phyloP scores from a whole-genome alignment of 1,284 basidiomycete species.

The Cutaneotrichosporon sp. region DNA sequence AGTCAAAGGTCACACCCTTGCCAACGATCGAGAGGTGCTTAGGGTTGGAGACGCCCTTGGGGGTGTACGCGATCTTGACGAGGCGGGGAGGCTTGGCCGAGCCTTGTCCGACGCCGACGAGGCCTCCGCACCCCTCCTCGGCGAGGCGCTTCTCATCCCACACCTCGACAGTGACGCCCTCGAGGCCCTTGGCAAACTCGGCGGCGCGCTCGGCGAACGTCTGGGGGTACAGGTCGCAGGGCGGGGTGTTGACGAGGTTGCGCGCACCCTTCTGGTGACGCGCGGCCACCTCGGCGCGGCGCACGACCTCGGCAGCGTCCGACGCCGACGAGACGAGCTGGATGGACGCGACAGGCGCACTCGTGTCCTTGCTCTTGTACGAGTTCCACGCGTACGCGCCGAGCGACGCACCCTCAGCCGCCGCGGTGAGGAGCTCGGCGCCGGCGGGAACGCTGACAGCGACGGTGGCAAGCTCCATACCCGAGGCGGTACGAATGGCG shows the following conservation, averaged over 20 bases:
- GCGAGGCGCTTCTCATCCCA: conserved; percentile 24
- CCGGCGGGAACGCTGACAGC: conserved; percentile 17
- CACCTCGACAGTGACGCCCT: conserved; percentile 17
- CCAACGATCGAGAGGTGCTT: conserved; percentile 25
- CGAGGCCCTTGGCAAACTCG: conserved; percentile 10
- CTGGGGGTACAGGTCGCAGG: conserved; percentile 19
- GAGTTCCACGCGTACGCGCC: conserved; percentile 25
- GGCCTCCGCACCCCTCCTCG: conserved; percentile 13
- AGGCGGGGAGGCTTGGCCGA: conserved; percentile 19
- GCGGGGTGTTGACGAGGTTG: conserved; percentile 21
- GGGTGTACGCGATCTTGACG: conserved; percentile 22
- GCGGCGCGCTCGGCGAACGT: conserved; percentile 17
- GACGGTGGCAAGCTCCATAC: conserved; percentile 12
- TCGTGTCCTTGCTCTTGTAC: conserved; percentile 25
- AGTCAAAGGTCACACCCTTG: conserved; percentile 28
- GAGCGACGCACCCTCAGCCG: conserved; percentile 22
- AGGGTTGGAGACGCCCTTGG: conserved; percentile 9
- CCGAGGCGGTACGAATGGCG: conserved; percentile 16
- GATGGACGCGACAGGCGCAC: conserved; percentile 11
- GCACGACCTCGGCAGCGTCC: conserved; percentile 9
- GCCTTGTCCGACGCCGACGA: conserved; percentile 24
- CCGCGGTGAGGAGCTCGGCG: conserved; percentile 18
- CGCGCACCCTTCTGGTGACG: conserved; percentile 23
- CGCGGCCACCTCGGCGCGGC: conserved; percentile 16
- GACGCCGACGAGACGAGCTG: conserved; percentile 13